Evolutionary conservation across 805 yeast genomes (phyloP).

Genomic region (Sugiyamaella valdiviana): DNA sequence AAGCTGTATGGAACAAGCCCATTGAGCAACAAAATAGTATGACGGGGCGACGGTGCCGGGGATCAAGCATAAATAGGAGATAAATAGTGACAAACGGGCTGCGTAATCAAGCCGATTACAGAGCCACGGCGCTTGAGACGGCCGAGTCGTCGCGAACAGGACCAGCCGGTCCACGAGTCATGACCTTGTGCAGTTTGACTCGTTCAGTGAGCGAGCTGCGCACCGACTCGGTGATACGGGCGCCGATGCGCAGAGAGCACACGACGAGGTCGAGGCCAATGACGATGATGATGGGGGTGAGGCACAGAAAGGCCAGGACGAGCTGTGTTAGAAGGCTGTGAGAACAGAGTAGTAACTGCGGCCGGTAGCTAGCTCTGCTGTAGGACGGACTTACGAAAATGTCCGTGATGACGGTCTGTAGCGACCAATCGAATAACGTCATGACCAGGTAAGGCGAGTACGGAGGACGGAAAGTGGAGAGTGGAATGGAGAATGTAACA

Average conservation of each 20-base stretch:
- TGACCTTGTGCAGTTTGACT: neutral
- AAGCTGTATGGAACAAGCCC: too few relatives aligned
- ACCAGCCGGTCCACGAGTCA: neutral
- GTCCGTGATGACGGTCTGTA: slow-evolving; percentile 4
- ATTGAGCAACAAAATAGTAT: too few relatives aligned
- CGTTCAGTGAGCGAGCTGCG: neutral
- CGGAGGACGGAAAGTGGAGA: neutral
- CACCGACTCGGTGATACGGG: slow-evolving; percentile 4
- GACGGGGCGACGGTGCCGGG: neutral
- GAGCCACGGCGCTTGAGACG: neutral
- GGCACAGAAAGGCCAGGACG: slow-evolving; percentile 37
- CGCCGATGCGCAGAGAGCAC: slow-evolving; percentile 5
- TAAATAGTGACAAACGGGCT: neutral
- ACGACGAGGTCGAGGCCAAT: slow-evolving; percentile 20
- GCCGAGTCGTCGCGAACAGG: neutral
- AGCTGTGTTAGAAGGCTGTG: slow-evolving; percentile 15
- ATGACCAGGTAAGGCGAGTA: too few relatives aligned
- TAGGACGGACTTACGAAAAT: slow-evolving; percentile 14
- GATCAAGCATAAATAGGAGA: too few relatives aligned
- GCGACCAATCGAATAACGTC: slow-evolving; percentile 1
- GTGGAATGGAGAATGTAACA: neutral
- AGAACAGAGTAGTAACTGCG: neutral
- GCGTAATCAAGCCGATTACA: neutral
- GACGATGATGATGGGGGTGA: slow-evolving; percentile 29
- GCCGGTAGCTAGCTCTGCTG: neutral